Evolutionary conservation across 2,329 filamentous ascomycete genomes (phyloP), one percentile per base, ranked within the genome.

Genomic region (Mollisiaceae sp.): DNA sequence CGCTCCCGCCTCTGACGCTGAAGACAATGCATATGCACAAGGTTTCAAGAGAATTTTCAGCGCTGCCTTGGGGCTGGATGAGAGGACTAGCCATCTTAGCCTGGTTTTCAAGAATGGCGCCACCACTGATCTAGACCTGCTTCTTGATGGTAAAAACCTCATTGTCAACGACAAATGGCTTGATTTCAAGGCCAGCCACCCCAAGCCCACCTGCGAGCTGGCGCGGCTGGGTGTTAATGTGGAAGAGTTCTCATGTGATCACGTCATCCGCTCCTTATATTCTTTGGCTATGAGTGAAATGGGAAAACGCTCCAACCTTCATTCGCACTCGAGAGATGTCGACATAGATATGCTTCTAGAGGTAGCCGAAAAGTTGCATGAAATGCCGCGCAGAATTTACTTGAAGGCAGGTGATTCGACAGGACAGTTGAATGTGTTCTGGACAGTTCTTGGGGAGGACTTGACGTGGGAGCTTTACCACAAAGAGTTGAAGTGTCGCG

Each of bases 161-260:
- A 36, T 59, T 1, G 59, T 76, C 14, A 69, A 76, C 50, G 68
- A 73, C 6, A 75, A 74, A 57, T 74, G 67, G 65, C 62, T 74
- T 3, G 62, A 71, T 35, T 74, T 73, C 47, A 1, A 60, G 0
- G 11, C 14, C 2, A 70, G 68, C 22, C 67, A 72, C 22, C 12
- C 12, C 12, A 43, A 43, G 15, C 2, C 41, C 18, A 15, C 11
- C 15, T 43, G 41, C 41, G 15, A n/a, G 41, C n/a, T 43, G 14
- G 1, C 41, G 11, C 15, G 12, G 14, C 6, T 18, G 6, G 41
- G 36, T 3, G 52, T 61, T 8, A 14, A 38, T 1, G 12, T 47
- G 36, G 36, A 20, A 8, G 45, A 65, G 11, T 59, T 65, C 35
- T 24, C 59, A 22, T 65, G 63, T 8, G 43, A 65, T 39, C 63